Percentiles rank a stretch among this genome's conserved stretches.
phyloP scores from a whole-genome alignment of 1,139 yeast species.

The Candida frijolesensis region DNA sequence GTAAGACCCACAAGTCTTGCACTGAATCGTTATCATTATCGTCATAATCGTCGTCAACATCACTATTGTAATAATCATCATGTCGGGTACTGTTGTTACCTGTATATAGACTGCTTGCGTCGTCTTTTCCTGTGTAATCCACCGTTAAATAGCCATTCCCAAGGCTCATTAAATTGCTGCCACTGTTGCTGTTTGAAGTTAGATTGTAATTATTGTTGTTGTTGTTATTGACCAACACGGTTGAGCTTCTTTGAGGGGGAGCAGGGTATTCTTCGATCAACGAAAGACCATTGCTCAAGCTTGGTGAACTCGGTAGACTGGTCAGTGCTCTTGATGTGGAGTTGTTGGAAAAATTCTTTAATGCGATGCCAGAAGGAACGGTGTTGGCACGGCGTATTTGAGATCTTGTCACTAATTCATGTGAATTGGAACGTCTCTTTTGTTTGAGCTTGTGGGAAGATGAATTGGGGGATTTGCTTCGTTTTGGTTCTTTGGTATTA shows the following conservation, averaged over 20 bases:
- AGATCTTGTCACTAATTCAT: constrained; percentile 6
- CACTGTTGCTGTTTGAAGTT: background rate
- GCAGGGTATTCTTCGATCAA: constrained; percentile 4
- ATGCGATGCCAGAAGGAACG: constrained; percentile 8
- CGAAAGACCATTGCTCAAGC: background rate
- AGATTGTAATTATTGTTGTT: constrained; percentile 1
- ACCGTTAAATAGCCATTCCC: constrained; percentile 12
- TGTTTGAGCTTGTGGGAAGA: background rate
- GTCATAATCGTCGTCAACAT: background rate
- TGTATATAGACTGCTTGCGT: background rate
- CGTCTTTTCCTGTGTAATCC: constrained; percentile 7
- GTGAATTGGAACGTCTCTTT: constrained; percentile 2
- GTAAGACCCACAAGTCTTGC: background rate
- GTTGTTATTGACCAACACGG: background rate
- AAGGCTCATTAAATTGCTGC: constrained; percentile 7
- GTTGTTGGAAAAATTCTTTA: background rate
- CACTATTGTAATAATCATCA: background rate
- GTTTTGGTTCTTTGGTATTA: background rate
- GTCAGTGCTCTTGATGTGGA: background rate
- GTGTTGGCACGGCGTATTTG: constrained; percentile 9
- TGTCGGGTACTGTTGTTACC: background rate
- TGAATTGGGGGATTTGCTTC: background rate
- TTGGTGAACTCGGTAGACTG: constrained; percentile 7
- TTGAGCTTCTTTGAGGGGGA: background rate
- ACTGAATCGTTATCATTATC: background rate